These are phyloP conservation scores for Stellera chamaejasme DNA, from an alignment of 345 rosid species.

Conservation along the genomic window DNA sequence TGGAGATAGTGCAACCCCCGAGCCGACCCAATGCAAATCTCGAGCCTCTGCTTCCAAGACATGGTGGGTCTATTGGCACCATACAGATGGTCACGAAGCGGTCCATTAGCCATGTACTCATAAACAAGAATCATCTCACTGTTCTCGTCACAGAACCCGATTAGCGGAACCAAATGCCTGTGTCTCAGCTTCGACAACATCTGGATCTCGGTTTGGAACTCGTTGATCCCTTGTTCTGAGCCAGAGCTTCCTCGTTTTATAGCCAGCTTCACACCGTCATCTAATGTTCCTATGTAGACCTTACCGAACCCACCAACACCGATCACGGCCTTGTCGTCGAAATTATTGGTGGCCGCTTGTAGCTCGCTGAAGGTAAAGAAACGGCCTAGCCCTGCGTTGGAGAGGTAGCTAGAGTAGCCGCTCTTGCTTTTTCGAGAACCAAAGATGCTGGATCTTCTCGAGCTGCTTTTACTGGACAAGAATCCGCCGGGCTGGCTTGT, in stretches of 20 bases:
- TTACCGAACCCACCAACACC: conserved; percentile 92
- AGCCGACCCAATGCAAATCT: conserved; percentile 78
- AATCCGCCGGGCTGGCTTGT: conserved; percentile 27
- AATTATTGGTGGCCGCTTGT: conserved; percentile 58
- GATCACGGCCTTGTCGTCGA: conserved; percentile 56
- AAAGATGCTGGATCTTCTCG: conserved; percentile 42
- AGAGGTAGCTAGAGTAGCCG: conserved; percentile 41
- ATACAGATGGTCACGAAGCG: conserved; percentile 72
- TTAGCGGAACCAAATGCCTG: conserved; percentile 70
- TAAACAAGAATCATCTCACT: conserved; percentile 89
- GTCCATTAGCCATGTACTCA: conserved; percentile 82
- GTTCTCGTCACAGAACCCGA: conserved; percentile 72
- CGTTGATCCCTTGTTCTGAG: conserved; percentile 74
- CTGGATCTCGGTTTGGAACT: conserved; percentile 84
- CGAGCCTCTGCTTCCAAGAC: conserved; percentile 79
- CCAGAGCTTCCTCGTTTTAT: conserved; percentile 64
- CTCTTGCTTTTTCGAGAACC: conserved; percentile 54
- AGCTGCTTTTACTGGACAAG: conserved; percentile 50
- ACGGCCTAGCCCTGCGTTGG: conserved; percentile 55
- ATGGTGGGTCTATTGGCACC: conserved; percentile 41
- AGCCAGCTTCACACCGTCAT: conserved; percentile 61
- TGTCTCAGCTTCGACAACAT: conserved; percentile 82
- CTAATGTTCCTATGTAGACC: conserved; percentile 52
- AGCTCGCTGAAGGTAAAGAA: conserved; percentile 53
- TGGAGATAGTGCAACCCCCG: conserved; percentile 83